A percentile compares a stretch with the other conserved stretches of the same genome.
Evolutionary conservation across 441 rosid species (phyloP).

Genomic region (Melastoma candidum): DNA sequence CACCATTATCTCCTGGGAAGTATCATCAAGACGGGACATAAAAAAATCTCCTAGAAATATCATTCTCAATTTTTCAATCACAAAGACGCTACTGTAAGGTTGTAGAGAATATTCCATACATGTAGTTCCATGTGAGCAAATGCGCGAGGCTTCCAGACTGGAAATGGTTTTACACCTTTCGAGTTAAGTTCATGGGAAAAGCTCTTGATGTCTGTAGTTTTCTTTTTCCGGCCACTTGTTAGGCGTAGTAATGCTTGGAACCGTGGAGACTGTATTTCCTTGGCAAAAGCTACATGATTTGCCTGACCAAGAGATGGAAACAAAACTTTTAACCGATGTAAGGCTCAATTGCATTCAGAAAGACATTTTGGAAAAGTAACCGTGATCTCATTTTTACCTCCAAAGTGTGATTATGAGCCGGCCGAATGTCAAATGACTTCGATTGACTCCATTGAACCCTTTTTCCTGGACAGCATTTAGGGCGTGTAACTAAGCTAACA

Average conservation of each 20-base stretch:
- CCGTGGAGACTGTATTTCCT: slow-evolving; percentile 82
- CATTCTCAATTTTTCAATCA: no score
- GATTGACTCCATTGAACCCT: slow-evolving; percentile 57
- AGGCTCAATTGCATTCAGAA: not conserved
- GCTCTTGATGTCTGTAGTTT: slow-evolving; percentile 75
- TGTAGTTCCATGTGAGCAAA: slow-evolving; percentile 86
- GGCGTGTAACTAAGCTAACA: slow-evolving; percentile 9
- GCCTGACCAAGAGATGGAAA: slow-evolving; percentile 29
- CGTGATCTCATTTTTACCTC: slow-evolving; percentile 37
- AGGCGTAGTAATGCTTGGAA: slow-evolving; percentile 82
- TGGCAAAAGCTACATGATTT: slow-evolving; percentile 53
- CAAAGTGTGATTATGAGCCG: slow-evolving; percentile 38
- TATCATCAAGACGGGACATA: not conserved
- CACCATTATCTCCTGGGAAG: slow-evolving; percentile 65
- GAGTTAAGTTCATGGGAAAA: slow-evolving; percentile 99
- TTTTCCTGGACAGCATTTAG: slow-evolving; percentile 29
- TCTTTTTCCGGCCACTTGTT: slow-evolving; percentile 80
- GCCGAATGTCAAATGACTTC: slow-evolving; percentile 43
- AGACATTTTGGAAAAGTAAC: not conserved
- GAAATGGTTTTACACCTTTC: slow-evolving; percentile 92
- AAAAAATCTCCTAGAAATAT: no score
- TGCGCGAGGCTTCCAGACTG: slow-evolving; percentile 84
- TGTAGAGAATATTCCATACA: not conserved
- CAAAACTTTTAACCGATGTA: not conserved
- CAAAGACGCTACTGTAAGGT: no score